Evolutionary conservation across 441 rosid species (phyloP).

Genomic region (Populus hybrid): DNA sequence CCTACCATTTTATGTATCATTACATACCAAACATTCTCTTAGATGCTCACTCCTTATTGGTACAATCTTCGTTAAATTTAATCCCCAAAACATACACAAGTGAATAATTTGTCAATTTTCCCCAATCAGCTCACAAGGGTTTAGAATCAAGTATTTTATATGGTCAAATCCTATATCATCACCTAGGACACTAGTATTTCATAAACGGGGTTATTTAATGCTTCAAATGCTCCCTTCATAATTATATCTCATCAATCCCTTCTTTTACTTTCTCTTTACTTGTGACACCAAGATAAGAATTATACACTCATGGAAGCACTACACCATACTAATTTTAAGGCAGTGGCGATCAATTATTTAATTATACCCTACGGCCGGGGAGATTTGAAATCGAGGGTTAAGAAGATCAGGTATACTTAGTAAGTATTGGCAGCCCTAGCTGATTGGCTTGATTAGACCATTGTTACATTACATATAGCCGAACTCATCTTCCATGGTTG

Average conservation of each 20-base stretch:
- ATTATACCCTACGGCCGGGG: background rate
- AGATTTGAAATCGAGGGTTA: background rate
- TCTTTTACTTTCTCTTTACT: background rate
- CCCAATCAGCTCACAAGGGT: background rate
- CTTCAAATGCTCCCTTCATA: background rate
- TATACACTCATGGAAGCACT: background rate
- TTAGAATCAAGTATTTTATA: background rate
- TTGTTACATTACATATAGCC: background rate
- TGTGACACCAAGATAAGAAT: background rate
- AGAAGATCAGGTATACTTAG: background rate
- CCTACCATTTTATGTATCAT: background rate
- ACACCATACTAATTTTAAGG: background rate
- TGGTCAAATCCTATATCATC: background rate
- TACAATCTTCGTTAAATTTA: too few species aligned
- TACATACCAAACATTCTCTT: background rate
- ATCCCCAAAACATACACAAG: background rate
- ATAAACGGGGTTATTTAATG: background rate
- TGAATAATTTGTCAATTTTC: background rate
- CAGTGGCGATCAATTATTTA: background rate
- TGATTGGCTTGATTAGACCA: background rate
- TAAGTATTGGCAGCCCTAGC: background rate
- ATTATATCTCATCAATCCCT: background rate
- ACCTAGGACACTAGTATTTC: background rate
- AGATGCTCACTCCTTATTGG: background rate
- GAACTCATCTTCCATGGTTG: background rate